These are phyloP conservation scores for Colletotrichum endophyticum DNA, from an alignment of 2,329 filamentous ascomycete genomes.

Conservation along the genomic window DNA sequence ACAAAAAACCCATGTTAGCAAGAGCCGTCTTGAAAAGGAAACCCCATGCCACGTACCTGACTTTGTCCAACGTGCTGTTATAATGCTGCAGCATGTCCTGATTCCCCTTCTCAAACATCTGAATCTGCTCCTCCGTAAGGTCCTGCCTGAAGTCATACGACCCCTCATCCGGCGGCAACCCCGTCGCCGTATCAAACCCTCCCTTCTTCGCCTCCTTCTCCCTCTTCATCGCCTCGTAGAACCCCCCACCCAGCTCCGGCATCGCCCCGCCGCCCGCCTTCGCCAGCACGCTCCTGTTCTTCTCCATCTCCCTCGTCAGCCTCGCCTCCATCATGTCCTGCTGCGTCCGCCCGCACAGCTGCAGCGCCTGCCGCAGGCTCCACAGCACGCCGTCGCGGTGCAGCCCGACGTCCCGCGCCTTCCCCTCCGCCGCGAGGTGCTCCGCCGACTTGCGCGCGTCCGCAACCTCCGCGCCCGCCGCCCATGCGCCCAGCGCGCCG, in stretches of 20 bases:
- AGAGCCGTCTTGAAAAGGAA: not conserved
- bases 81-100: conserved; percentile 92
- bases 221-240: conserved; percentile 26
- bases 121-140: conserved; percentile 83
- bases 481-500: conserved; percentile 69
- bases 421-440: conserved; percentile 75
- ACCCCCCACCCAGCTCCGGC: conserved; percentile 21
- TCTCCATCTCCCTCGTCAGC: conserved; percentile 84
- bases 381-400: conserved; percentile 85
- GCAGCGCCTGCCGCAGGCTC: conserved; percentile 77
- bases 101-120: conserved; percentile 93
- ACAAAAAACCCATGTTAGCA: not conserved
- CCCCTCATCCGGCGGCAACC: conserved; percentile 27
- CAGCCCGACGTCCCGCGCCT: conserved; percentile 66
- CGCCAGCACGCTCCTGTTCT: conserved; percentile 83
- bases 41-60: conserved; percentile 69
- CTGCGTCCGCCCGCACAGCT: conserved; percentile 79
- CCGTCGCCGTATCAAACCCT: conserved; percentile 5
- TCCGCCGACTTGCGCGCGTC: conserved; percentile 63
- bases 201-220: conserved; percentile 13
- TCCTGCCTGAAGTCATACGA: conserved; percentile 43
- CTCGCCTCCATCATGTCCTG: conserved; percentile 92
- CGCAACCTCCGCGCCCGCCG: conserved; percentile 61
- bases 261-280: conserved; percentile 56
- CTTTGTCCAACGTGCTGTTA: conserved; percentile 91